Conservation (phyloP, 208 protist genomes). For the Trypanosoma melophagium region DNA sequence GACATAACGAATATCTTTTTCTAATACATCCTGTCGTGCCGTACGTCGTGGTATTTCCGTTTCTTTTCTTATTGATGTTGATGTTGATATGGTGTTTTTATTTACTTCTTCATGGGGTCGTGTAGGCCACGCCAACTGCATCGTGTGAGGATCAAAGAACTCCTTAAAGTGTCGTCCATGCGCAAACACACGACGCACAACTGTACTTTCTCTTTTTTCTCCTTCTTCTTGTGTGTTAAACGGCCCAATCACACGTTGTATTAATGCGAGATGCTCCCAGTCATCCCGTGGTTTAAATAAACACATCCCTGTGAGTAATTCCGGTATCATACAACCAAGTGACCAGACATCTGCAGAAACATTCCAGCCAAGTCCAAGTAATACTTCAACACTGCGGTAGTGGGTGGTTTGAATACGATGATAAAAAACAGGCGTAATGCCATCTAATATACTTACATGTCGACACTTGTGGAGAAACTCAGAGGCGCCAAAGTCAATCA, state of each 20-base stretch:
- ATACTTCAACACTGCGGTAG: conserved; percentile 78
- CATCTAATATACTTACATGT: conserved; percentile 38
- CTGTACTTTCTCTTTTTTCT: conserved; percentile 10
- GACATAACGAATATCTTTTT: conserved; percentile 58
- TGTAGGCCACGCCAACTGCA: conserved; percentile 45
- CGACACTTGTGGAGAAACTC: conserved; percentile 38
- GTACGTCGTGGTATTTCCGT: no score
- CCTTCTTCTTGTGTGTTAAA: conserved; percentile 30
- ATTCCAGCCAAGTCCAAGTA: conserved; percentile 74
- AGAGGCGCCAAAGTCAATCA: conserved; percentile 73
- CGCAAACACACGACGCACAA: conserved; percentile 35
- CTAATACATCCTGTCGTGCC: no score
- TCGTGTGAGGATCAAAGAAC: conserved; percentile 53
- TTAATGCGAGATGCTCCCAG: conserved; percentile 77
- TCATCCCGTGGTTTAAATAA: conserved; percentile 76
- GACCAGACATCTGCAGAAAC: conserved; percentile 75
- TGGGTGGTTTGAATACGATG: conserved; percentile 77
- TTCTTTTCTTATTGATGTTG: not conserved
- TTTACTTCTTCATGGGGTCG: no score
- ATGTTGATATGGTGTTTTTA: not conserved
- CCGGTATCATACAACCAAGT: conserved; percentile 81
- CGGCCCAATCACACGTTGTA: conserved; percentile 72
- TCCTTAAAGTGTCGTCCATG: conserved; percentile 49
- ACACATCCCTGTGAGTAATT: conserved; percentile 73
- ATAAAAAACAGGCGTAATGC: conserved; percentile 54